Evolutionary conservation across 352 stramenopile species (phyloP).

Genomic region (Blastocystis sp.): DNA sequence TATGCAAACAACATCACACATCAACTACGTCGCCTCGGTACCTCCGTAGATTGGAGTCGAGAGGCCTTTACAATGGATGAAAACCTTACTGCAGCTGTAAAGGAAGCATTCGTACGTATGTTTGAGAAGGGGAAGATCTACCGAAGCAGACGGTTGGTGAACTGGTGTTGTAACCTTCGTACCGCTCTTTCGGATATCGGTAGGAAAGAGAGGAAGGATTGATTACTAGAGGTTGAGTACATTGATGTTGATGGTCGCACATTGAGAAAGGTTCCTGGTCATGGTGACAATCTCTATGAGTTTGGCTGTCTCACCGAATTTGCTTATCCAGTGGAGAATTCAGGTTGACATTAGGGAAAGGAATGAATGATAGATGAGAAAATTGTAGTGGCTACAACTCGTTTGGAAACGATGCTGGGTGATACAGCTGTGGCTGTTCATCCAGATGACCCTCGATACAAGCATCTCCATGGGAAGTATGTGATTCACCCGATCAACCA

Average conservation of each 20-base stretch:
- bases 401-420: slow-evolving; percentile 98
- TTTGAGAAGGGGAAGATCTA: slow-evolving; percentile 93
- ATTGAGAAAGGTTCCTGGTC: slow-evolving; percentile 86
- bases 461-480: slow-evolving; percentile 84
- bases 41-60: slow-evolving; percentile 87
- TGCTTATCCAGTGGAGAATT: slow-evolving; percentile 86
- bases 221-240: slow-evolving; percentile 89
- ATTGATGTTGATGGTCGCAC: slow-evolving; percentile 90
- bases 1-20: slow-evolving; percentile 89
- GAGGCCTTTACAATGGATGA: slow-evolving; percentile 96
- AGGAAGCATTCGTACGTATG: slow-evolving; percentile 91
- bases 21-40: slow-evolving; percentile 85
- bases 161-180: slow-evolving; percentile 96
- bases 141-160: slow-evolving; percentile 85
- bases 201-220: slow-evolving; percentile 62
- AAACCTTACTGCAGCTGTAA: slow-evolving; percentile 84
- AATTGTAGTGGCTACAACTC: slow-evolving; percentile 84
- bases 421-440: slow-evolving; percentile 95
- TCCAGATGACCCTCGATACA: slow-evolving; percentile 92
- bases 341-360: slow-evolving; percentile 59
- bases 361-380: slow-evolving; percentile 72
- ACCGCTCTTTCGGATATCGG: slow-evolving; percentile 83
- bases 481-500: slow-evolving; percentile 92
- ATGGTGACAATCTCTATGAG: slow-evolving; percentile 93
- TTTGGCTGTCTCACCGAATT: slow-evolving; percentile 95